Evolutionary conservation across 495 filamentous ascomycete species (phyloP).

Genomic region (Amphirosellinia nigrospora): DNA sequence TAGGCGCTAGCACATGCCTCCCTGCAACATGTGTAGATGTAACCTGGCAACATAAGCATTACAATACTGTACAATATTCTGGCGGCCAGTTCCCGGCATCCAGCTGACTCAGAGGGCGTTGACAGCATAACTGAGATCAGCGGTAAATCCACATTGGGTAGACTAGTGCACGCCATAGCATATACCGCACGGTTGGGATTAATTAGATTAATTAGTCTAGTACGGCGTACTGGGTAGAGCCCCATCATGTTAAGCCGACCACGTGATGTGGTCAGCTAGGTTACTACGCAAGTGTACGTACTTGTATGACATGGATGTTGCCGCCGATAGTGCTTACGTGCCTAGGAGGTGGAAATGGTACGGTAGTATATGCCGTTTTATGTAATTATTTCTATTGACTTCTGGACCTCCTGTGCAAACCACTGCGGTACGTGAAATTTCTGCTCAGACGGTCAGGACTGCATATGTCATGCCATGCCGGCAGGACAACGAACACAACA

Average conservation of each 20-base stretch:
- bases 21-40: not conserved
- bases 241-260: conserved; percentile 8
- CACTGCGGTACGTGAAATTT: not conserved
- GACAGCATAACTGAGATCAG: not conserved
- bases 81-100: conserved; percentile 13
- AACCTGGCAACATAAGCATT: not conserved
- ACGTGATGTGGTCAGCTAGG: conserved; percentile 2
- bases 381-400: not conserved
- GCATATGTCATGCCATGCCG: conserved; percentile 2
- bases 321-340: not conserved
- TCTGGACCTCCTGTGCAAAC: not conserved
- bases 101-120: not conserved
- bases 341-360: not conserved
- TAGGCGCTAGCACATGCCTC: not conserved
- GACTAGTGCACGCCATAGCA: not conserved
- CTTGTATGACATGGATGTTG: not conserved
- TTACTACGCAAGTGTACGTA: not conserved
- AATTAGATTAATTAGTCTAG: not conserved
- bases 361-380: not conserved
- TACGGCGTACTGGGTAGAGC: not conserved
- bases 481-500: not conserved
- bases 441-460: not conserved
- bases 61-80: no score
- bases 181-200: not conserved
- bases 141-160: not conserved